Evolutionary conservation across 208 protist species (phyloP).

Genomic region (Leptomonas seymouri): DNA sequence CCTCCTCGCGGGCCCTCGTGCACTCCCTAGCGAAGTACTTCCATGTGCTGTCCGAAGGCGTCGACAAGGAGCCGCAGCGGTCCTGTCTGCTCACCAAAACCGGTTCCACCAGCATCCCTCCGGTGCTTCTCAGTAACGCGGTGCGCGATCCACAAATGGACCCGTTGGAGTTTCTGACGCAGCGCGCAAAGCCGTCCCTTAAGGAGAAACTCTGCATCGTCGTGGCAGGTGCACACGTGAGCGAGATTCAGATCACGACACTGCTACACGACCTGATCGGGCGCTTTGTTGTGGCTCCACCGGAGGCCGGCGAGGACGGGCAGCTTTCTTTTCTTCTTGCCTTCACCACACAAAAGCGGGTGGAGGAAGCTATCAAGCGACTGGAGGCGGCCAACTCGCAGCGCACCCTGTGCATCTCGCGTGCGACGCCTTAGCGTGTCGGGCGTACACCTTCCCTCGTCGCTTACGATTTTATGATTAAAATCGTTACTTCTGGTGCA

Average conservation of each 20-base stretch:
- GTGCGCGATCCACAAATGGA: conserved; percentile 32
- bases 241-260: conserved; percentile 30
- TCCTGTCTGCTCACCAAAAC: conserved; percentile 59
- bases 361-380: conserved; percentile 28
- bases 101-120: conserved; percentile 36
- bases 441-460: neutral
- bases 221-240: conserved; percentile 42
- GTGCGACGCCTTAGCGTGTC: conserved; percentile 4
- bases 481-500: neutral
- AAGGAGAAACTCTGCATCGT: conserved; percentile 41
- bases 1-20: conserved; percentile 51
- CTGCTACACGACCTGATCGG: conserved; percentile 47
- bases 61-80: conserved; percentile 59
- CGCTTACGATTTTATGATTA: neutral
- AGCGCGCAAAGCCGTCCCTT: conserved; percentile 21
- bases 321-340: conserved; percentile 24
- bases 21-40: conserved; percentile 71
- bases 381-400: conserved; percentile 28
- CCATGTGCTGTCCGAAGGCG: conserved; percentile 49
- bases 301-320: conserved; percentile 33
- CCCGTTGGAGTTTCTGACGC: conserved; percentile 32
- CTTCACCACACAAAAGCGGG: conserved; percentile 36
- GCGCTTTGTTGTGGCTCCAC: conserved; percentile 48
- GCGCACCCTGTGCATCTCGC: conserved; percentile 17
- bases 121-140: conserved; percentile 39